These are phyloP conservation scores for Verbena officinalis DNA, from an alignment of 257 asterid species.

Conservation along the genomic window DNA sequence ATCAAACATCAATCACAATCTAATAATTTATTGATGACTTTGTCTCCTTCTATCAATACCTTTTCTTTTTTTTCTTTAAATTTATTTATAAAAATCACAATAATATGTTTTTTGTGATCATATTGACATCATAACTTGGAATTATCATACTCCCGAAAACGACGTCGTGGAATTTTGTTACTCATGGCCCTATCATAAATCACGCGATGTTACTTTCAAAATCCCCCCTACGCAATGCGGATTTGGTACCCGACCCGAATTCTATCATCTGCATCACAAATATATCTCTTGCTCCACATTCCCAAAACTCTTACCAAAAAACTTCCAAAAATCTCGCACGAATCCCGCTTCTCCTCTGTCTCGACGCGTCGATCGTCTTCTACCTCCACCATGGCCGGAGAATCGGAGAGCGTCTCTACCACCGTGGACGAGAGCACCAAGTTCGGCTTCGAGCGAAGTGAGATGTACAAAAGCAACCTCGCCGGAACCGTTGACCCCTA, in stretches of 20 bases:
- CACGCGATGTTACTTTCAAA: slow-evolving; percentile 2
- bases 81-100: too few relatives aligned
- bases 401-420: slow-evolving; percentile 56
- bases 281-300: slow-evolving; percentile 15
- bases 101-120: too few relatives aligned
- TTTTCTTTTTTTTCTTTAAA: too few relatives aligned
- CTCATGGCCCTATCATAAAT: not conserved
- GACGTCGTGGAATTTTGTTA: not conserved
- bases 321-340: slow-evolving; percentile 22
- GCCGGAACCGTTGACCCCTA: slow-evolving; percentile 67
- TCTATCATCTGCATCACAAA: slow-evolving; percentile 36
- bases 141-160: not conserved
- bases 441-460: slow-evolving; percentile 80
- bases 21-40: too few relatives aligned
- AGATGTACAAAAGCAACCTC: slow-evolving; percentile 68
- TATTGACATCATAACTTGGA: not conserved
- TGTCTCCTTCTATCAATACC: too few relatives aligned
- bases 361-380: slow-evolving; percentile 19
- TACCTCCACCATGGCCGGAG: slow-evolving; percentile 61
- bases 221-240: slow-evolving; percentile 33
- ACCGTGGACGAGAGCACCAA: slow-evolving; percentile 41
- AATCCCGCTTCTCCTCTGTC: slow-evolving; percentile 7
- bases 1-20: too few relatives aligned
- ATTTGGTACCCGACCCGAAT: slow-evolving; percentile 27
- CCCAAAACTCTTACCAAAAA: slow-evolving; percentile 28